Base-by-base conservation (phyloP, 169 alveolate genomes). In the Eimeria necatrix region DNA sequence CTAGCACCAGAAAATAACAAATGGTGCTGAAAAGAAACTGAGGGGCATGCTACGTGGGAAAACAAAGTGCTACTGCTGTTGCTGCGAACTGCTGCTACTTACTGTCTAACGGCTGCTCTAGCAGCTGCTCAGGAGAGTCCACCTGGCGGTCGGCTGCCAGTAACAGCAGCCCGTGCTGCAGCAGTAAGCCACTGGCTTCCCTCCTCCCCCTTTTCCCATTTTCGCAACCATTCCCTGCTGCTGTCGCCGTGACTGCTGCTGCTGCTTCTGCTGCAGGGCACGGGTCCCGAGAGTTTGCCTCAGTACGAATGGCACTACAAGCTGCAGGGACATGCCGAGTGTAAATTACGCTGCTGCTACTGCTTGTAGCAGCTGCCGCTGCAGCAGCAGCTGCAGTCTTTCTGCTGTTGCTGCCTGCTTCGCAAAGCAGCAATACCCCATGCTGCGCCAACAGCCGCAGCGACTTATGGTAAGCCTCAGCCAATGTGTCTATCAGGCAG, bases 111-210 rank as follows among this genome's bases (percentile, higher is more conserved):
- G 94, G 94, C 16, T 41, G 61, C 73, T 41, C 46, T 73, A 90
- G 94, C 59, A 90, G 89, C 59, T 90, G 78, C 49, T n/a, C 86
- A 2, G 94, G 86, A 10, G 80, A 24, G 41, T 74, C 89, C 0
- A 81, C 83, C 24, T 90, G 94, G 18, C 94, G 53, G 61, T 90
- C 94, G 4, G 94, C 94, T 14, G 90, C 76, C 20, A 90, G 78
- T 52, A 90, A 61, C 59, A 78, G 87, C 68, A 78, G 87, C 68
- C 87, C 87, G 68, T 48, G 87, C 64, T 78, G 87, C 64, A 78
- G 87, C 59, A 78, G 87, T 61, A 41, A 78, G 16, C 68, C 24
- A 41, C 56, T 51, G n/a, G 68, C 22, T 1, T 78, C 87, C 24
- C 61, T 20, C 46, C 3, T 41, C 9, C 41, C 46, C 6, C 32